Base-by-base conservation (phyloP, 768 basidiomycete species). In the Holtermannia corniformis region DNA sequence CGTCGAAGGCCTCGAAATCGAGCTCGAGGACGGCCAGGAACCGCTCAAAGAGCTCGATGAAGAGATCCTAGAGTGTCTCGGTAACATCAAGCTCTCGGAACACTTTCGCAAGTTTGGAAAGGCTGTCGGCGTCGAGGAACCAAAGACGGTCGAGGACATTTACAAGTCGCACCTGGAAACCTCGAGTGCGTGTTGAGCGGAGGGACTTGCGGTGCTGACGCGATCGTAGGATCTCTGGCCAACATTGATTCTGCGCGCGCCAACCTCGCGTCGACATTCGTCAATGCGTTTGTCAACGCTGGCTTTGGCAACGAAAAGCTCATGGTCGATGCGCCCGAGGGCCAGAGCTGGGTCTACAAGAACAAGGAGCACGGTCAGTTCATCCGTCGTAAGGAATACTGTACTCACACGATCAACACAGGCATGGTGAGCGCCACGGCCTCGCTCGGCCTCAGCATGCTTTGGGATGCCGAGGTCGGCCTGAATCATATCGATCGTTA, bases 331-430 rank as follows among this genome's bases (percentile, higher is more conserved):
- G 93, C 91, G 1, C 87, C 90, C 54, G 92, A 95, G 65, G 93
- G 95, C 13, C 87, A 82, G 72, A 92, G 89, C 63, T 99, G 91
- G 91, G 89, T 99, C 53, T 99, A 97, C 78, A 97, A 97, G 80
- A 97, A 97, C 78, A 97, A 97, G 75, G 93, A 96, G 49, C 89
- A 95, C 58, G 95, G 92, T 84, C 53, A 20, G 78, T 67, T 13
- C 47, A 37, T 10, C 14, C 41, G 22, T 22, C 28, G 25, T 55
- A 20, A 40, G 22, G 48, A 2, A 19, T 16, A 22, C 49, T 23
- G 49, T 50, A 52, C 41, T 19, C 2, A 14, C 24, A n/a, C n/a
- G 14, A 1, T 56, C 40, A 4, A 41, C 24, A 1, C 57, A 88
- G 87, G 87, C 49, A 97, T 96, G 90, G 83, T 93, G 80, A 88